Conservation (phyloP, 2,329 filamentous ascomycete species). For the Diplodia sapinea region DNA sequence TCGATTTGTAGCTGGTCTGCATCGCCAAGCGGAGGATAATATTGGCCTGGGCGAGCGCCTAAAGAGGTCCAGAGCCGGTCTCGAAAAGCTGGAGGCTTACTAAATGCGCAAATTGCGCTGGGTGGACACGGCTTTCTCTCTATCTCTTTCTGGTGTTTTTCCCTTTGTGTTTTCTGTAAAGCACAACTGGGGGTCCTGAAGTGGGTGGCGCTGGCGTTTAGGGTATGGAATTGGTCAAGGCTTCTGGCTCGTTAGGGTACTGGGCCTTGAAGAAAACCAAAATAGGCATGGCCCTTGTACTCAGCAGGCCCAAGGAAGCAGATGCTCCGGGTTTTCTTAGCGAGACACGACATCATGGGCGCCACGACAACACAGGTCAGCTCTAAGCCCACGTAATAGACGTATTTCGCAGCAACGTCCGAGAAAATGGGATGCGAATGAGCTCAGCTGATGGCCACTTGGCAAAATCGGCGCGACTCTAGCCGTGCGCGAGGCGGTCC, state of each 20-base stretch:
- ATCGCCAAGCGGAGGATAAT: conserved; percentile 36
- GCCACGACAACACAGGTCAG: conserved; percentile 8
- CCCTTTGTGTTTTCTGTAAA: background rate
- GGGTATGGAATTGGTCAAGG: background rate
- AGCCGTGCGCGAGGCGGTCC: conserved; percentile 8
- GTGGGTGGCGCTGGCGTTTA: conserved; percentile 1
- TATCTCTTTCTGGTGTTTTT: background rate
- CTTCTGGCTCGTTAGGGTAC: background rate
- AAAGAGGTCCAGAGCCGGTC: conserved; percentile 29
- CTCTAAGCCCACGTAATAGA: conserved; percentile 23
- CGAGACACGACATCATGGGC: conserved; percentile 27
- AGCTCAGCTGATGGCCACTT: conserved; percentile 27
- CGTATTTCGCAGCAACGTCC: background rate
- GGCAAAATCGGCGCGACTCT: conserved; percentile 2
- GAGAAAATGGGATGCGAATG: conserved; percentile 21
- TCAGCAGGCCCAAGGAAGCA: background rate
- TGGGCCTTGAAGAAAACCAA: conserved; percentile 2
- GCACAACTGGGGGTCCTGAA: background rate
- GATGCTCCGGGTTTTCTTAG: conserved; percentile 5
- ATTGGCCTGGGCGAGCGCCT: conserved; percentile 33
- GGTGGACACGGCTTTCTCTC: background rate
- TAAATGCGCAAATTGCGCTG: background rate
- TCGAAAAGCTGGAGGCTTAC: conserved; percentile 30
- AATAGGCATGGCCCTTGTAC: conserved; percentile 16
- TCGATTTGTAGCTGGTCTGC: conserved; percentile 44